Base-by-base conservation (phyloP, 2,329 filamentous ascomycete genomes). In the Cercospora sp. region DNA sequence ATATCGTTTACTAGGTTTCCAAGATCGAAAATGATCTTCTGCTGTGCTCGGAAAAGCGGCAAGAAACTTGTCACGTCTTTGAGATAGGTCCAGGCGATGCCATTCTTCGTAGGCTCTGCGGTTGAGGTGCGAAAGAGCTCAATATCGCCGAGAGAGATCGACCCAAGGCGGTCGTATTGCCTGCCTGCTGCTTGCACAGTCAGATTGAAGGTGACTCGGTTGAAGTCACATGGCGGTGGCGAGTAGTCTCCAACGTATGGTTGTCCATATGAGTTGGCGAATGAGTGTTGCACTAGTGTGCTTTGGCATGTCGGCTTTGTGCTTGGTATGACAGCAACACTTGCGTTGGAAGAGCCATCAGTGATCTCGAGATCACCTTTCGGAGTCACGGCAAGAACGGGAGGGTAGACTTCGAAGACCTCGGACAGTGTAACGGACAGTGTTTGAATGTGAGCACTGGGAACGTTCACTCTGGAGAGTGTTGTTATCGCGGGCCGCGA, bases 41-140 rank as follows among this genome's bases (percentile, higher is more conserved):
- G 91, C 1, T 86, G 84, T 59, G 84, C 73, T 70, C 86, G 88
- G 87, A 92, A 93, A 12, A 95, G 81, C 3, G 86, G 83, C 16
- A 90, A 80, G 76, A 89, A 94, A 63, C 86, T 84, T 1, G 90
- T 91, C 87, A 93, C 88, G 76, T 96, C 91, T 78, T 94, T 95
- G 64, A 89, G 82, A 75, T 92, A 93, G 0, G 86, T 88, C 90
- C 91, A 94, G 55, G 85, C 81, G 69, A 95, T 93, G 6, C 91
- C 92, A 23, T 84, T 84, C 4, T 81, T 72, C 0, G 88, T 92
- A 1, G 92, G 91, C 80, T 96, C 91, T 3, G 92, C 91, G 0
- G 92, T 96, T 5, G 91, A 93, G 1, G 91, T 94, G 26, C 92
- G 85, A 83, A 91, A 95, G n/a, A 96, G 85, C 77, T 96, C 92